These are phyloP conservation scores for Suhomyces terraborum DNA, from an alignment of 1,139 yeast genomes.

Conservation along the genomic window DNA sequence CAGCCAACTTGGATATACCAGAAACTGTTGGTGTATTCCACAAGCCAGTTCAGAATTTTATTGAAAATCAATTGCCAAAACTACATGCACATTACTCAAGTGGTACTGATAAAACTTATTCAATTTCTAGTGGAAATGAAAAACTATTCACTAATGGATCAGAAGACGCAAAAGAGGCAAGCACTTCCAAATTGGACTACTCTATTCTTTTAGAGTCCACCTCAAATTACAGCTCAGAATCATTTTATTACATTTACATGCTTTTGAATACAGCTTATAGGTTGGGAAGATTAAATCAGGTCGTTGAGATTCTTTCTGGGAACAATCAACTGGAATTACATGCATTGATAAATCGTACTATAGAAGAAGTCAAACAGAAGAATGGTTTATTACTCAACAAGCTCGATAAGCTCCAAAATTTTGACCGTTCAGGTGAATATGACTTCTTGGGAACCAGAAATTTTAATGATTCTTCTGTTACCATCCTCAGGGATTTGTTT, in stretches of 20 bases:
- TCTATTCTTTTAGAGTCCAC: conserved; percentile 33
- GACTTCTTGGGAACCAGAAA: conserved; percentile 29
- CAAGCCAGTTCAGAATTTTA: conserved; percentile 43
- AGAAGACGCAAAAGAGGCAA: conserved; percentile 17
- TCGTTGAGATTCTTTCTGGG: conserved; percentile 56
- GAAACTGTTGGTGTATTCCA: conserved; percentile 54
- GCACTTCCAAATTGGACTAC: conserved; percentile 25
- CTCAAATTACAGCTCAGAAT: conserved; percentile 40
- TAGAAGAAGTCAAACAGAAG: conserved; percentile 63
- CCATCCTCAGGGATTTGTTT: conserved; percentile 68
- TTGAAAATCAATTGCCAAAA: conserved; percentile 34
- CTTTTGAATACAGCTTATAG: conserved; percentile 61
- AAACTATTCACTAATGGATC: conserved; percentile 3
- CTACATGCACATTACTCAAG: conserved; percentile 31
- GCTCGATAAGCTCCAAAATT: conserved; percentile 32
- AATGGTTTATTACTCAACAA: conserved; percentile 35
- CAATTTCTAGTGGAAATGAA: conserved; percentile 4
- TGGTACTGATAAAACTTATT: conserved; percentile 12
- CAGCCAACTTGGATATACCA: conserved; percentile 58
- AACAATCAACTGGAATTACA: conserved; percentile 46
- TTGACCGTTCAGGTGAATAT: conserved; percentile 28
- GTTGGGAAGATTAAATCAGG: conserved; percentile 63
- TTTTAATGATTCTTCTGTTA: conserved; percentile 52
- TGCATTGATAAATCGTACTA: conserved; percentile 57
- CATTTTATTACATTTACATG: conserved; percentile 57